Evolutionary conservation across 1,284 basidiomycete genomes (phyloP), one percentile per base, ranked within the genome.

Genomic region (Fomitopsis palustris): DNA sequence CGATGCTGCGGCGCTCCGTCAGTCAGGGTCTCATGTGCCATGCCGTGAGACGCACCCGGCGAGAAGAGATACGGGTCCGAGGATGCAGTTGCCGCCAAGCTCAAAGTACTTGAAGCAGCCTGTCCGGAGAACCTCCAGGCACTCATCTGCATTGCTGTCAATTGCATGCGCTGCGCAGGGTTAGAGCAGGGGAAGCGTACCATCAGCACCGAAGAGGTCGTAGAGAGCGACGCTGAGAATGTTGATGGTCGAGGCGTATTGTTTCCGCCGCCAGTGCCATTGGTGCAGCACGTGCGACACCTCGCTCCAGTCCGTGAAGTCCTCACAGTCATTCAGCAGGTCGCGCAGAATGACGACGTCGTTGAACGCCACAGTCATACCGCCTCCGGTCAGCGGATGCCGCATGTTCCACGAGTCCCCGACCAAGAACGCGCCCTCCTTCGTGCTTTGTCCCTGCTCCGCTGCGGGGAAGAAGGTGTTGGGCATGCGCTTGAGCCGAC

Each of bases 351-450:
- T 69, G 17, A 94, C 87, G 16, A 91, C 90, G 66, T 97, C 95
- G 70, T 88, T 82, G 58, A 97, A 79, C 1, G 93, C 94, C 45
- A 96, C 95, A 1, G 93, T 95, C 95, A 98, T 98, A 6, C 95
- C 95, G 19, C 94, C 96, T 10, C 97, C 97, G 0, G 96, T 99
- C 12, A 99, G 81, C 0, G 97, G 96, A 75, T 99, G 97, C 1
- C 97, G 90, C 96, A 99, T 99, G 73, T 99, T 99, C 90, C 95
- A 96, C 1, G 96, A 89, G 73, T 99, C 97, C 4, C 97, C 97
- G 42, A 98, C 81, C 58, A 99, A 84, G 63, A 99, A 81, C 8
- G 88, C 88, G 21, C 96, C 95, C 56, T 86, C 79, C 62, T 87
- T 89, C 10, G 79, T 76, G 35, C 73, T 68, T 12, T 69, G 67